phyloP scores from a whole-genome alignment of 768 basidiomycete species.

The Infundibulicybe gibba region DNA sequence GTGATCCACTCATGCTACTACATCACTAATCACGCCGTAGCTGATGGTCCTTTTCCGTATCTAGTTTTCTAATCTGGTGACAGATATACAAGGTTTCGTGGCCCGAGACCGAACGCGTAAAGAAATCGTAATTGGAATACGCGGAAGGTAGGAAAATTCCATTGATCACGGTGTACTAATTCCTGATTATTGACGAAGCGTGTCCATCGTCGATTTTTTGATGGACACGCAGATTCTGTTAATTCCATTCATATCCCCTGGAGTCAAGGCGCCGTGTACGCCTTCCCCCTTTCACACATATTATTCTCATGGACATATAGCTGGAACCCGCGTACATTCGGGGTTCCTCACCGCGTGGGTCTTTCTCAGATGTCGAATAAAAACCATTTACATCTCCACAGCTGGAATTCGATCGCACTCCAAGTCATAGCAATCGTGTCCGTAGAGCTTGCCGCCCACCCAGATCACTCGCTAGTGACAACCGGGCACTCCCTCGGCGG shows the following conservation, averaged over 20 bases:
- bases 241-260: conserved; percentile 40
- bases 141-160: conserved; percentile 39
- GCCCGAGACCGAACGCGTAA: conserved; percentile 40
- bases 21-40: not conserved
- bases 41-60: not conserved
- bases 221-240: conserved; percentile 38
- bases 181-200: conserved; percentile 19
- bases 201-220: conserved; percentile 35
- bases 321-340: conserved; percentile 38
- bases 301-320: conserved; percentile 13
- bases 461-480: conserved; percentile 36
- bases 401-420: conserved; percentile 46
- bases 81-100: conserved; percentile 48
- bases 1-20: not conserved
- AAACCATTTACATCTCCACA: conserved; percentile 11
- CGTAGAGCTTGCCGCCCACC: conserved; percentile 28
- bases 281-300: not conserved
- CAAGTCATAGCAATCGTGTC: conserved; percentile 33
- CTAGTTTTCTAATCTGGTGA: conserved; percentile 37
- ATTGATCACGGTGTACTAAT: not conserved
- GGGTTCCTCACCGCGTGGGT: conserved; percentile 49
- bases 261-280: conserved; percentile 38
- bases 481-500: conserved; percentile 57
- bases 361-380: not conserved
- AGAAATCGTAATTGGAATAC: conserved; percentile 46